Evolutionary conservation across 1,284 basidiomycete species (phyloP), one percentile per base, ranked within the genome.

Genomic region (Boletus nobilissimus): DNA sequence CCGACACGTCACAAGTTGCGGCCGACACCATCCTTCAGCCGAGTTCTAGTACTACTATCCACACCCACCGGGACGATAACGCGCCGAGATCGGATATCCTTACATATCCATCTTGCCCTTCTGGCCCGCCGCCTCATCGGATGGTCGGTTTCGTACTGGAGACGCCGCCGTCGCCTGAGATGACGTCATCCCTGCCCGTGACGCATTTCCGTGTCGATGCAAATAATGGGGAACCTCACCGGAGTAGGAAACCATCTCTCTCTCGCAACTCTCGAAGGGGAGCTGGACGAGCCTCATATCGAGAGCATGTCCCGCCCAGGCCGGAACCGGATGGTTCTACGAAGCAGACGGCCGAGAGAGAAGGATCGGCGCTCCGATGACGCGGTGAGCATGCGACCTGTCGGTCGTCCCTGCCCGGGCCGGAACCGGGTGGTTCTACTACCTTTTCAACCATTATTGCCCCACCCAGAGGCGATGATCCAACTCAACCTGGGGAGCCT

Each of bases 231-330:
- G 76, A 76, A 63, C 38, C 38, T 39, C 57, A 54, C 48, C 78
- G 78, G 48, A 72, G 76, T 46, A 40, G 38, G 48, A 76, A 79
- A 16, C 75, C 79, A 10, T 36, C 39, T 39, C 24, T 81, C 84
- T 83, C 84, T 22, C 38, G 2, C 22, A 60, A 54, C 46, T 82
- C 84, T 78, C 57, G 66, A 68, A 64, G 40, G 29, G 82, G 83
- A 8, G 29, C n/a, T 10, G 83, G 83, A 10, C 80, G 83, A 46
- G 70, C 76, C 2, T 84, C 82, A 22, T 84, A 84, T 72, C 83
- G 83, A 64, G 73, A 69, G 14, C 70, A 86, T n/a, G n/a, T n/a
- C n/a, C n/a, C n/a, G n/a, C n/a, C n/a, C n/a, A n/a, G n/a, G n/a
- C n/a, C n/a, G n/a, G n/a, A n/a, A n/a, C n/a, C n/a, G n/a, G n/a